Base-by-base conservation (phyloP, 2,329 filamentous ascomycete species). In the Tolypocladium amazonense region DNA sequence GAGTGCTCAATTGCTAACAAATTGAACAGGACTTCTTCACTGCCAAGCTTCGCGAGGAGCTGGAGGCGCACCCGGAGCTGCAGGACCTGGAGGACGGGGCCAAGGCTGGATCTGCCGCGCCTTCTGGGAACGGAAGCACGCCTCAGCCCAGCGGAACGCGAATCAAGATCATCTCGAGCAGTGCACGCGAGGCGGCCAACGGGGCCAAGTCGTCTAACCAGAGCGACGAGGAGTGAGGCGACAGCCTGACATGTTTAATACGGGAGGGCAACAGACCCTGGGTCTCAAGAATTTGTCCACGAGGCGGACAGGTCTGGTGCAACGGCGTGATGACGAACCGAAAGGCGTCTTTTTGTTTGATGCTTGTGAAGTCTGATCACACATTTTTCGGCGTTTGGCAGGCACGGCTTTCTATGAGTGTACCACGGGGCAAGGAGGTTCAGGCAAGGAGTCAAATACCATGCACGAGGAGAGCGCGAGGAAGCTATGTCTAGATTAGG, bases 121-220 rank as follows among this genome's bases (percentile, higher is more conserved):
- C 82, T n/a, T 82, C 81, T 15, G 80, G 83, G 7, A 82, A 76
- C 61, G 79, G 79, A 23, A 81, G 82, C 57, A 92, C 89, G 33
- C 88, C 89, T 30, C 79, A 87, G 67, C 81, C 85, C 41, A 80
- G 77, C 63, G 74, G 79, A 18, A 85, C 83, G 4, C 79, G 87
- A 60, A 92, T 93, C 74, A 92, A 88, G 77, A 79, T 93, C 62
- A 88, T 79, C 54, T 76, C 75, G 45, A 77, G 70, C 61, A 66
- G 71, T 53, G 67, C 72, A 11, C 72, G 71, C 58, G 74, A 75
- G 58, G 66, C 60, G 52, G 58, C 68, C 33, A 77, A 76, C 55
- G 75, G 75, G 23, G 70, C 68, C 27, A 76, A 72, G 62, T 72
- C 74, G 56, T 69, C 72, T 8, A 70, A 72, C 58, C 78, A 79